Conservation (phyloP, 164 flowering plant species). For the Chimonanthus salicifolius region DNA sequence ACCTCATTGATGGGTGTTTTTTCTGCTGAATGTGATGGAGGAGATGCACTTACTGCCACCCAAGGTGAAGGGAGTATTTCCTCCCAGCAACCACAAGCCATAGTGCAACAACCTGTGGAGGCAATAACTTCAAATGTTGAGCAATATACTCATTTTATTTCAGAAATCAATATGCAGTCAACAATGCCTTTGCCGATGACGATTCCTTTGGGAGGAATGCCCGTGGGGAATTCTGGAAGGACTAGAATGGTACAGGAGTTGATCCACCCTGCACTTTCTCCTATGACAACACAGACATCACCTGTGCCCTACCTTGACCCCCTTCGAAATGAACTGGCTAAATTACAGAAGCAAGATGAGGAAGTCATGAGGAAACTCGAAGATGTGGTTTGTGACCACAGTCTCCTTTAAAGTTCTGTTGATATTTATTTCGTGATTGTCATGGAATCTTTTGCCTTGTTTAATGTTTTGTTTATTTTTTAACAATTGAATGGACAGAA, state of each 20-base stretch:
- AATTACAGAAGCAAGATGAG: conserved; percentile 40
- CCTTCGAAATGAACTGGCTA: conserved; percentile 57
- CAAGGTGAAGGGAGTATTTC: not conserved
- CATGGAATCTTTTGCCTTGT: not conserved
- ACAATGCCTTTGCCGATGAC: not conserved
- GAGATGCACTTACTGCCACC: too few species aligned
- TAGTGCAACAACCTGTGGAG: conserved; percentile 5
- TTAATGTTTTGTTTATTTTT: conserved; percentile 1
- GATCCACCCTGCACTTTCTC: conserved; percentile 14
- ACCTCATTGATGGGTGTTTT: not conserved
- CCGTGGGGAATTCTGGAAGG: conserved; percentile 10
- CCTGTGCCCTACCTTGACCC: conserved; percentile 37
- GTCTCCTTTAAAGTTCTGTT: not conserved
- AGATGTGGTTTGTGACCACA: conserved; percentile 42
- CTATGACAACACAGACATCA: conserved; percentile 15
- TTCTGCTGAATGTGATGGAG: not conserved
- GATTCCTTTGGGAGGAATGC: conserved; percentile 11
- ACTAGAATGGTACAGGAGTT: conserved; percentile 17
- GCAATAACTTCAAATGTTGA: conserved; percentile 3
- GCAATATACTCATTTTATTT: conserved; percentile 17
- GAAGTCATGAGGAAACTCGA: conserved; percentile 30
- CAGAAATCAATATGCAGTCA: not conserved
- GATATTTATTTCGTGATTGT: conserved; percentile 22
- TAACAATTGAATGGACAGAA: conserved; percentile 37
- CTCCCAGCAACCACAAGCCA: conserved; percentile 3